Percentiles rank a stretch among this genome's conserved stretches.
Evolutionary conservation across 208 protist species (phyloP).

Genomic region (Crithidia brevicula): DNA sequence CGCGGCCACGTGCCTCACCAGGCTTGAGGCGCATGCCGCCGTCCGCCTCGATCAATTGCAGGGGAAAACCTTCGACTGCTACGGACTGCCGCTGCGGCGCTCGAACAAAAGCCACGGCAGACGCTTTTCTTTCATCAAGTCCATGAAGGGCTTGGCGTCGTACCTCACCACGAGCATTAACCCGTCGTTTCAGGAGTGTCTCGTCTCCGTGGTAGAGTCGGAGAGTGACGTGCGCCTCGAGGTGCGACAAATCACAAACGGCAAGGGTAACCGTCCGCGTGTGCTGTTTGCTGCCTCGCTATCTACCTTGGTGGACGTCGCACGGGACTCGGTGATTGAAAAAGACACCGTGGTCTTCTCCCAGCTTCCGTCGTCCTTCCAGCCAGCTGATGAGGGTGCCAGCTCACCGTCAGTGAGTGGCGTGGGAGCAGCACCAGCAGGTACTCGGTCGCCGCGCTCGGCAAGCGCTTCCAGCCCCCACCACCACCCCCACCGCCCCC

Average conservation of each 20-base stretch:
- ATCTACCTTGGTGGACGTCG: constrained; percentile 47
- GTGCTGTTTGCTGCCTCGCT: constrained; percentile 38
- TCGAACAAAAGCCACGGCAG: neutral
- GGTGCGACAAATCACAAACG: constrained; percentile 23
- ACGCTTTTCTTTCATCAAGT: constrained; percentile 35
- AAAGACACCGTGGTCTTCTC: constrained; percentile 55
- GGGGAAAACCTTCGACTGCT: constrained; percentile 42
- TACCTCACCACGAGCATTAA: constrained; percentile 51
- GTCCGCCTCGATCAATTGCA: constrained; percentile 42
- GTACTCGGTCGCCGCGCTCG: too few relatives aligned
- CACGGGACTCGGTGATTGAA: constrained; percentile 47
- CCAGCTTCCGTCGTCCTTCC: constrained; percentile 29
- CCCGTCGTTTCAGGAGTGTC: constrained; percentile 52
- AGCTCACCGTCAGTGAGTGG: neutral
- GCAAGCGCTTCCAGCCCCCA: neutral
- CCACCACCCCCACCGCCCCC: neutral
- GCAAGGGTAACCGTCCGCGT: constrained; percentile 4
- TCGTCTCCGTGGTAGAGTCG: constrained; percentile 38
- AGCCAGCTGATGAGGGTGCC: constrained; percentile 3
- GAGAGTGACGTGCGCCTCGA: constrained; percentile 48
- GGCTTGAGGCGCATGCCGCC: constrained; percentile 40
- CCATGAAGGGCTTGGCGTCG: constrained; percentile 34
- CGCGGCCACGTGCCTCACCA: constrained; percentile 7
- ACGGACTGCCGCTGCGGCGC: constrained; percentile 34
- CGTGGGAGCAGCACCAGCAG: constrained; percentile 3